phyloP scores from a whole-genome alignment of 1,139 yeast species.

The Yueomyces sp. region DNA sequence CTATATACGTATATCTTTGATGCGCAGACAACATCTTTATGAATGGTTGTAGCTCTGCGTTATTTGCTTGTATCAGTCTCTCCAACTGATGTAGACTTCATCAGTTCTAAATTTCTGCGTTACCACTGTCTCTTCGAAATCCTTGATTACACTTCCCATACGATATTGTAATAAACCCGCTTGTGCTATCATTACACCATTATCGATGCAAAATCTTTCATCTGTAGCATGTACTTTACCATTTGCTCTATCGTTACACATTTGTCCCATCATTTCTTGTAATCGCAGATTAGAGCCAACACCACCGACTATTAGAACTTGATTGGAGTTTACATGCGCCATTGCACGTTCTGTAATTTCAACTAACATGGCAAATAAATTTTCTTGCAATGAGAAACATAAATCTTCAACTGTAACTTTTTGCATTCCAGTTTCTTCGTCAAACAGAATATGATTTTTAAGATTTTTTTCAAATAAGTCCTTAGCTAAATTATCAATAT shows the following conservation, averaged over 20 bases:
- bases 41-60: no score
- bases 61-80: constrained; percentile 29
- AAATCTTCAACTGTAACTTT: constrained; percentile 69
- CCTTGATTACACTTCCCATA: constrained; percentile 54
- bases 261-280: constrained; percentile 90
- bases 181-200: constrained; percentile 98
- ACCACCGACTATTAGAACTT: constrained; percentile 93
- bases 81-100: constrained; percentile 84
- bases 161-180: constrained; percentile 85
- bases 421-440: constrained; percentile 34
- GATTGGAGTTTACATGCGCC: constrained; percentile 90
- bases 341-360: constrained; percentile 97
- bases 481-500: constrained; percentile 67
- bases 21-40: no score
- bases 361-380: constrained; percentile 87
- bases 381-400: constrained; percentile 87
- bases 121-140: constrained; percentile 63
- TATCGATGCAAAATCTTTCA: constrained; percentile 91
- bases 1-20: no score
- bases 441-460: constrained; percentile 37
- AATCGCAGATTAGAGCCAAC: constrained; percentile 88
- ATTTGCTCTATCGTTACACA: constrained; percentile 74
- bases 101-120: constrained; percentile 91
- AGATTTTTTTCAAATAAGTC: constrained; percentile 48
- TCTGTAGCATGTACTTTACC: constrained; percentile 90